Base-by-base conservation (phyloP, 2,329 filamentous ascomycete species). In the Fusarium verticillioides region DNA sequence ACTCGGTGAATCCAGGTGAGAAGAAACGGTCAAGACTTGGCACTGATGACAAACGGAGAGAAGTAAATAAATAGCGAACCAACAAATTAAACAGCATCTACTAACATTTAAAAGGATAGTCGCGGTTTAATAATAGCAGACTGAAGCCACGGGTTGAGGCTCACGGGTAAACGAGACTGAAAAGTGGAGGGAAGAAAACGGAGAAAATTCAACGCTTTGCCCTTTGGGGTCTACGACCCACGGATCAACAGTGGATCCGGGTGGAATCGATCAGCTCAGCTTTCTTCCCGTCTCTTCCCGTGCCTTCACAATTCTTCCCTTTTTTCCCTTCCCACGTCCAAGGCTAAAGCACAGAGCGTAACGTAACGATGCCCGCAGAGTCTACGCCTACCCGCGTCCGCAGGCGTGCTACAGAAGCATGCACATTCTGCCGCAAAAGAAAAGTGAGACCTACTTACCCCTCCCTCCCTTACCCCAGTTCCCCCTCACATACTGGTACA, bases 351-450 rank as follows among this genome's bases (percentile, higher is more conserved):
- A 57, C 34, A 34, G n/a, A 40, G 28, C 8, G 9, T 18, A 36
- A 16, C 26, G 7, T 18, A 36, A 16, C 26, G 7, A 68, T 69
- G 66, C 64, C 66, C 23, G 23, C 19, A 43, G 58, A 69, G 58
- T 23, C 49, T 26, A 36, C 62, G 12, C 56, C 37, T 30, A 21
- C 66, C 19, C 77, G 77, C 26, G 64, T 72, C 49, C 78, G 77
- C 28, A 69, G 77, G 32, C 72, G 79, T 30, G 78, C 79, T n/a
- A 66, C 70, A 6, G 77, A 79, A 54, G 79, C 79, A 7, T 81
- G 79, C 50, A 70, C 70, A 7, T 81, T 81, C 54, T 81, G 79
- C 47, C 79, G 79, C 32, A 68, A 69, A 53, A 72, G 79, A 68
- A 81, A 81, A 73, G 79, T 79, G 46, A 66, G 37, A 59, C 44